These are phyloP conservation scores for Chaetomiaceae sp. DNA, from an alignment of 2,329 filamentous ascomycete species.

Conservation along the genomic window DNA sequence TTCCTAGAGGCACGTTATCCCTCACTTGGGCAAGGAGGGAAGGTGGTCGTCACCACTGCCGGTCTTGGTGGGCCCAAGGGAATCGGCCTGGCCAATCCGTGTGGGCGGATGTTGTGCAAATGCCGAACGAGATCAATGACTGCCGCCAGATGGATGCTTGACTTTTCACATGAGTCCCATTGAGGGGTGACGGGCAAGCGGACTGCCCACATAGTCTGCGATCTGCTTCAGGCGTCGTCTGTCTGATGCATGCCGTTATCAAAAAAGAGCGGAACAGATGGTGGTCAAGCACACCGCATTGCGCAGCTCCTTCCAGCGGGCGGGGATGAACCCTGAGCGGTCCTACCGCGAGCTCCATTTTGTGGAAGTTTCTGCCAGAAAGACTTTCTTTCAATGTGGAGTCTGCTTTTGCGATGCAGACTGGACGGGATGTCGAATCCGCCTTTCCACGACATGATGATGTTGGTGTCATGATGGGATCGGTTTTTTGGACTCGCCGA, in stretches of 20 bases:
- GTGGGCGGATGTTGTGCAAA: background rate
- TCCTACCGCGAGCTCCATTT: too few species aligned
- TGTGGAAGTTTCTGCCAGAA: background rate
- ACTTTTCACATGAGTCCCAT: background rate
- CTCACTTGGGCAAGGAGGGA: background rate
- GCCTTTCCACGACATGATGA: background rate
- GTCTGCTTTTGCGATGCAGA: background rate
- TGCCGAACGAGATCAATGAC: conserved; percentile 13
- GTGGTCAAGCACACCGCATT: background rate
- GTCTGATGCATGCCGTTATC: background rate
- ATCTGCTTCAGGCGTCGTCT: background rate
- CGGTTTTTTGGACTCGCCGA: background rate
- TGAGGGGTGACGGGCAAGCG: background rate
- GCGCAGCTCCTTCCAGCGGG: background rate
- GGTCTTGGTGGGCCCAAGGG: background rate
- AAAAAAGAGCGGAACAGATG: background rate
- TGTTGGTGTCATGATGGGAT: background rate
- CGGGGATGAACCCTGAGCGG: background rate
- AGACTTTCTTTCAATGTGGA: background rate
- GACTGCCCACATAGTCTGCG: background rate
- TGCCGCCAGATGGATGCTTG: conserved; percentile 11
- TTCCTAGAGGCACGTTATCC: background rate
- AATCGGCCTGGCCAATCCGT: conserved; percentile 9
- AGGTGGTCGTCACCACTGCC: background rate
- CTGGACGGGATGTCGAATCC: background rate